Conservation (phyloP, 108 stramenopile genomes). For the Pseudonitzschia multiseries region DNA sequence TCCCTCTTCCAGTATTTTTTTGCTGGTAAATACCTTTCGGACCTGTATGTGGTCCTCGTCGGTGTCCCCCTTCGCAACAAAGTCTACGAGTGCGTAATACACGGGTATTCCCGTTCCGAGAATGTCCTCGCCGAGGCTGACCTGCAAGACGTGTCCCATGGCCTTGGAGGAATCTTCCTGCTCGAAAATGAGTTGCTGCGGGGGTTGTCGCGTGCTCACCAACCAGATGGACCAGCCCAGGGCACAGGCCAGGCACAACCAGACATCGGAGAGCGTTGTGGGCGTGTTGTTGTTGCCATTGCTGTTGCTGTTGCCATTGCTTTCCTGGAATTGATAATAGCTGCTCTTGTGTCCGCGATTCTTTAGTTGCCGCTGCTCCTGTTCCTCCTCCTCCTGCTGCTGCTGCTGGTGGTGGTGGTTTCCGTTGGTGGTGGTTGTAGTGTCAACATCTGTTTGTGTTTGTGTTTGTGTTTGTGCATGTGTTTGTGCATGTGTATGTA, state of each 20-base stretch:
- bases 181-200: constrained; percentile 23
- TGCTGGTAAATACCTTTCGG: constrained; percentile 48
- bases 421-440: too few relatives aligned
- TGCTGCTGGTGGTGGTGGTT: too few relatives aligned
- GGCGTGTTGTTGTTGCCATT: too few relatives aligned
- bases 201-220: constrained; percentile 23
- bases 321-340: constrained; percentile 17
- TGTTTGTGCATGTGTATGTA: too few relatives aligned
- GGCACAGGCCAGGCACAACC: constrained; percentile 48
- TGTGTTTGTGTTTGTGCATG: too few relatives aligned
- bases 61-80: constrained; percentile 32
- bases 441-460: too few relatives aligned
- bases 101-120: constrained; percentile 47
- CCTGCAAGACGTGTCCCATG: constrained; percentile 44
- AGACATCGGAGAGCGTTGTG: constrained; percentile 44
- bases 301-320: constrained; percentile 1
- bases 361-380: constrained; percentile 2
- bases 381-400: too few relatives aligned
- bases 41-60: constrained; percentile 43
- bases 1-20: constrained; percentile 45
- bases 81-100: constrained; percentile 53
- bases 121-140: constrained; percentile 36
- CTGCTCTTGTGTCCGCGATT: neutral
- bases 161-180: constrained; percentile 30
- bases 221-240: constrained; percentile 48